These are phyloP conservation scores for Eucalyptus coolabah DNA, from an alignment of 345 rosid species.

Conservation along the genomic window DNA sequence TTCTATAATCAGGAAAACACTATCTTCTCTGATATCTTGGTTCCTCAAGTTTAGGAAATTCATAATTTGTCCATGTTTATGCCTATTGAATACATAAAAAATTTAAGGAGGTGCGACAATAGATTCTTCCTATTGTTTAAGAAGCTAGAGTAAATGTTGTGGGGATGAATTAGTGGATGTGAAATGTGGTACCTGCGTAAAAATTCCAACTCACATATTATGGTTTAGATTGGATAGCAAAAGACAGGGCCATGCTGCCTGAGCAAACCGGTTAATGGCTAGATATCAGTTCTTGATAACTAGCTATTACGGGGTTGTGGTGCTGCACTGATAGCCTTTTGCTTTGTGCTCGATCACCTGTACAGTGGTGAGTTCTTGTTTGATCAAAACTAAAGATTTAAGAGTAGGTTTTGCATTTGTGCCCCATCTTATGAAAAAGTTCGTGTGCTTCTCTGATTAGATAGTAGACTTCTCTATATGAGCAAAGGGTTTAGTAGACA, in stretches of 20 bases:
- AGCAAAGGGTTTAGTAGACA: background rate
- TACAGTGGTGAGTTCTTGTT: background rate
- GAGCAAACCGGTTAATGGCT: background rate
- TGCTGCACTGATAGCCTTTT: background rate
- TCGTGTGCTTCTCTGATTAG: background rate
- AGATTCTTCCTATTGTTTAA: background rate
- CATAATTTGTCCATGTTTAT: background rate
- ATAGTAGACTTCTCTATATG: background rate
- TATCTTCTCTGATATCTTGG: background rate
- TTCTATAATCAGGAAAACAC: background rate
- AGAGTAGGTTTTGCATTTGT: background rate
- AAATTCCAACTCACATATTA: background rate
- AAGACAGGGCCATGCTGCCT: background rate
- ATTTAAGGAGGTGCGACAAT: background rate
- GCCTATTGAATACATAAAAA: background rate
- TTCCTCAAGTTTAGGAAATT: background rate
- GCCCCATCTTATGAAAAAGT: background rate
- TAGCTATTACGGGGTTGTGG: background rate
- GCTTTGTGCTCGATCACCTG: background rate
- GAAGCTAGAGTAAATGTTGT: background rate
- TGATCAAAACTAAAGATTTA: background rate
- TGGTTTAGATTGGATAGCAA: background rate
- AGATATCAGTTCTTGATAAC: background rate
- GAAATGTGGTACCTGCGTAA: background rate
- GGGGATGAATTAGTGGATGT: background rate